Evolutionary conservation across 1,284 basidiomycete genomes (phyloP).

Genomic region (Schizophyllum amplum): DNA sequence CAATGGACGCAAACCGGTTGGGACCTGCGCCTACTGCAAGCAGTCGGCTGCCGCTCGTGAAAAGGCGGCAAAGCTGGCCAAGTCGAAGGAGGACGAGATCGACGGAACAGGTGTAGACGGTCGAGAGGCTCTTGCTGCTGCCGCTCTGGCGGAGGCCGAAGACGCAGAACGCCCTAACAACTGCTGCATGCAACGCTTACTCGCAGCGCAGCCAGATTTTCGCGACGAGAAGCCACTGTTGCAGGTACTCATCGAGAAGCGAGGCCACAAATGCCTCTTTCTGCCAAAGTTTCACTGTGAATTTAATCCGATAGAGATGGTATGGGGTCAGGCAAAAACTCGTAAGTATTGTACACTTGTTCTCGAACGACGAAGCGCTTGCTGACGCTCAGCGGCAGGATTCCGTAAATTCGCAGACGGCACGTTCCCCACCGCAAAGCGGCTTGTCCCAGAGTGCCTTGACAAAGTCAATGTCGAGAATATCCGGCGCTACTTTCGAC

Average conservation of each 20-base stretch:
- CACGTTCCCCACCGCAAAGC: conserved; percentile 15
- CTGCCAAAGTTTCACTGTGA: conserved; percentile 12
- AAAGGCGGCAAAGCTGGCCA: conserved; percentile 5
- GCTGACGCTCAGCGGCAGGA: conserved; percentile 5
- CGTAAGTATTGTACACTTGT: conserved; percentile 8
- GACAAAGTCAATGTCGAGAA: conserved; percentile 11
- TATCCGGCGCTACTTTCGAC: conserved; percentile 16
- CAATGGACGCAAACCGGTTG: conserved; percentile 1
- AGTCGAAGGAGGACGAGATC: conserved; percentile 5
- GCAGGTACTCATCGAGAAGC: conserved; percentile 18
- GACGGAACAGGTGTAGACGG: neutral
- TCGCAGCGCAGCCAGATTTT: conserved; percentile 18
- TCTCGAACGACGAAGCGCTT: neutral
- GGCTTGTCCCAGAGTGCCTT: conserved; percentile 15
- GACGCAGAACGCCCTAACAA: conserved; percentile 9
- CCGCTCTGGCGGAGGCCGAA: conserved; percentile 7
- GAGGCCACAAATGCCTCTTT: conserved; percentile 17
- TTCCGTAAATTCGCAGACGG: conserved; percentile 16
- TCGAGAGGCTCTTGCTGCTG: conserved; percentile 6
- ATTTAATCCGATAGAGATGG: conserved; percentile 15
- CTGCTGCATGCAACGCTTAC: conserved; percentile 20
- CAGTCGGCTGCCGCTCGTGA: conserved; percentile 6
- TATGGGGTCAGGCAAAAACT: conserved; percentile 18
- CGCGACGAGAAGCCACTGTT: conserved; percentile 19
- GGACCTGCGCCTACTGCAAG: conserved; percentile 3